Base-by-base conservation (phyloP, 2,329 filamentous ascomycete species). In the Atkinsonella texensis region DNA sequence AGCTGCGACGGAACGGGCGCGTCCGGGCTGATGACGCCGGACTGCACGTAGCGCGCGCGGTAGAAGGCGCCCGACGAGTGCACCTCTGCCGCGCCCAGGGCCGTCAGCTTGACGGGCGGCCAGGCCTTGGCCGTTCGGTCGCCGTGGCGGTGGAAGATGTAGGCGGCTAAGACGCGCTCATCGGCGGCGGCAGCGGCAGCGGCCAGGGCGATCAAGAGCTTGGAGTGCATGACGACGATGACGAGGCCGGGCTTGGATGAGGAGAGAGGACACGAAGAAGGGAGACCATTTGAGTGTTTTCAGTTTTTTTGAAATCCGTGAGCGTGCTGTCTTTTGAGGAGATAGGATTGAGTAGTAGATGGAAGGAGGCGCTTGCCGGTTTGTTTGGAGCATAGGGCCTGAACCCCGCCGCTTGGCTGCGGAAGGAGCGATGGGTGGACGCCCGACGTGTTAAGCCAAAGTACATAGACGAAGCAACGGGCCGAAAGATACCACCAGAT, bases 111-210 rank as follows among this genome's bases (percentile, higher is more conserved):
- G 31, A 87, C 81, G 12, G 85, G 85, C 45, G 81, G 74, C 56
- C 80, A 81, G 17, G 80, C 74, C 71, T 95, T 95, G 56, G 87
- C 71, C 0, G 89, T 91, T 52, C 90, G 82, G 68, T 96, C 90
- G 53, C 90, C 90, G 70, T 96, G 90, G 45, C 90, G 85, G 59
- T 88, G 82, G 74, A 94, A 95, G 68, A 95, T 82, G 68, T 90
- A 93, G 45, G 84, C 82, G 49, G 89, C 89, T 15, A 95, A 75
- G 31, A 93, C 74, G 0, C 83, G 86, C 71, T 94, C 87, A 18
- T 70, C 70, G 55, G 59, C 54, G 47, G 71, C 58, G 50, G 69
- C 63, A 47, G 72, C 60, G 42, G 71, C 65, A 55, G 72, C 56
- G 42, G 50, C 42, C 32, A 52, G 17, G 44, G 60, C 57, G 53